A percentile compares a stretch with the other conserved stretches of the same genome.
Conservation (phyloP, 257 asterid genomes). For the Solanum paucissectum region DNA sequence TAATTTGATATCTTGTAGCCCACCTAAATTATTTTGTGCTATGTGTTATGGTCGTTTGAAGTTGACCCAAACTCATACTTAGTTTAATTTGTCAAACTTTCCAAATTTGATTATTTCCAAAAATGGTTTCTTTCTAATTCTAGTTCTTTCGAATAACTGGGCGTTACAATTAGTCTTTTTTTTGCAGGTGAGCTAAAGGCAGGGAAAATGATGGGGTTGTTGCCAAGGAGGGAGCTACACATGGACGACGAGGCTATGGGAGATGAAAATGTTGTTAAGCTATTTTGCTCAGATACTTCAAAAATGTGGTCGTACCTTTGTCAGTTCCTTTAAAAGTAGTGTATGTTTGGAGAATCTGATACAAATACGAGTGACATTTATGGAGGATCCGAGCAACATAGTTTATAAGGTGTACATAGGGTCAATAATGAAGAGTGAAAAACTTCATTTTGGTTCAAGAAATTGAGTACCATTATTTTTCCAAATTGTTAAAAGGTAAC, state of each 20-base stretch:
- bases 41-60: too few relatives aligned
- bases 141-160: too few relatives aligned
- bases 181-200: conserved; percentile 18
- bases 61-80: too few relatives aligned
- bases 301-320: not conserved
- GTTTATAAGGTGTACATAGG: not conserved
- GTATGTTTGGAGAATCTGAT: not conserved
- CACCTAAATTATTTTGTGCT: too few relatives aligned
- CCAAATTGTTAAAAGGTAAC: not conserved
- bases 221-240: conserved; percentile 48
- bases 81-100: too few relatives aligned
- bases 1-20: too few relatives aligned
- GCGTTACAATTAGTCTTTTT: not conserved
- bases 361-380: not conserved
- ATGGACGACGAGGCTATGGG: not conserved
- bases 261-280: not conserved
- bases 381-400: not conserved
- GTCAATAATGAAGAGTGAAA: not conserved
- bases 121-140: too few relatives aligned
- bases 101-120: too few relatives aligned
- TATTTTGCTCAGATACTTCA: not conserved
- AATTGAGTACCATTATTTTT: not conserved
- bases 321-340: not conserved
- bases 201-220: not conserved
- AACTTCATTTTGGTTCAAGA: not conserved